Percentiles rank a stretch among this genome's conserved stretches.
These are phyloP conservation scores for Cordyceps tenuipes DNA, from an alignment of 2,329 filamentous ascomycete species.

Conservation along the genomic window DNA sequence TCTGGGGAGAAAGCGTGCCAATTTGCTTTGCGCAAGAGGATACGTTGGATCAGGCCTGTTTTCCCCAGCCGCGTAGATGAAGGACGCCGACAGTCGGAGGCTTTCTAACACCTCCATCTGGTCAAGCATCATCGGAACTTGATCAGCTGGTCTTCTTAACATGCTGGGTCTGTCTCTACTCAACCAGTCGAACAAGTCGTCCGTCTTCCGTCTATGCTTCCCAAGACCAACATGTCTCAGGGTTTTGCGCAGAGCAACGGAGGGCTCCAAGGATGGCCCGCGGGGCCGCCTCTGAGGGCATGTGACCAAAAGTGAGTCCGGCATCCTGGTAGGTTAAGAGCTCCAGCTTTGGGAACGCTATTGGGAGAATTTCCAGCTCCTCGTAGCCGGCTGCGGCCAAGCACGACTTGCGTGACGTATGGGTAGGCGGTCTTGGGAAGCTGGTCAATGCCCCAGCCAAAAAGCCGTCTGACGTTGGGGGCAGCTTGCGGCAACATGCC, in stretches of 20 bases:
- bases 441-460: background rate
- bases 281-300: background rate
- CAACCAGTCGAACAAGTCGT: no score
- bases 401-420: background rate
- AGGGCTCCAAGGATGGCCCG: background rate
- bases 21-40: background rate
- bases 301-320: no score
- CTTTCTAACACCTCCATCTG: background rate
- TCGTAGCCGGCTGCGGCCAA: background rate
- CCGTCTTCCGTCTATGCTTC: no score
- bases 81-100: background rate
- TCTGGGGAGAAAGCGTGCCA: background rate
- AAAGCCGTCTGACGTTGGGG: background rate
- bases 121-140: background rate
- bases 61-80: background rate
- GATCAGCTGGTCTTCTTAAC: background rate
- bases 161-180: no score
- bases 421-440: background rate
- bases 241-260: background rate
- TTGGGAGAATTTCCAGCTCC: background rate
- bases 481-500: background rate
- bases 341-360: background rate
- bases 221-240: background rate
- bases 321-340: background rate
- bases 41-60: background rate